These are phyloP conservation scores for Neostapfia colusana DNA, from an alignment of 176 grass and related monocot species.

Conservation along the genomic window DNA sequence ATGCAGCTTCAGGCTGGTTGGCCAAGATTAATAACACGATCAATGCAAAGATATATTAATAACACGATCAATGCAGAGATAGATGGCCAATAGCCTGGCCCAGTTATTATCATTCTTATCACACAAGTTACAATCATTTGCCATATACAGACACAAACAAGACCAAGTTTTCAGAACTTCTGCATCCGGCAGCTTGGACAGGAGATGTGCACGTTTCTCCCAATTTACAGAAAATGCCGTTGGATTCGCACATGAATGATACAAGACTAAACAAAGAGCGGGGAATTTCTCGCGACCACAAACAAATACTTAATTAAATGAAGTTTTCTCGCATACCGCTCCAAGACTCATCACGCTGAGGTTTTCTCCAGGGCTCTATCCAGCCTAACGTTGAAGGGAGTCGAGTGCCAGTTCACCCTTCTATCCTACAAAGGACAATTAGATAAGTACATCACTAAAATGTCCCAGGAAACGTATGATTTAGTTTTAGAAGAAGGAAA, in stretches of 20 bases:
- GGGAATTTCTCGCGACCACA: background rate
- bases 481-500: background rate
- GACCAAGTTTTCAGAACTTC: constrained; percentile 8
- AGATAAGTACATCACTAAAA: constrained; percentile 14
- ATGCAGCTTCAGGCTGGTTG: no score
- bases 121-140: background rate
- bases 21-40: background rate
- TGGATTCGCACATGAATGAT: background rate
- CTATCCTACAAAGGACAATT: constrained; percentile 48
- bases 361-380: constrained; percentile 58
- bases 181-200: background rate
- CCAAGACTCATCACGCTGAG: constrained; percentile 14
- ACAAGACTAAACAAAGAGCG: constrained; percentile 18
- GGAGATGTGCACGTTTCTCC: background rate
- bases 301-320: background rate
- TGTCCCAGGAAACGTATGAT: background rate
- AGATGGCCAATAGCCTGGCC: background rate
- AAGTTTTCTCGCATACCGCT: no score
- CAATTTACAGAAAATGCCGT: constrained; percentile 36
- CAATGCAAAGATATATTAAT: background rate
- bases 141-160: constrained; percentile 29
- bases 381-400: constrained; percentile 58
- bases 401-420: constrained; percentile 59
- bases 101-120: background rate
- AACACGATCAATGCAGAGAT: background rate